Evolutionary conservation across 1,284 basidiomycete species (phyloP).

Genomic region (Trametes hirsuta): DNA sequence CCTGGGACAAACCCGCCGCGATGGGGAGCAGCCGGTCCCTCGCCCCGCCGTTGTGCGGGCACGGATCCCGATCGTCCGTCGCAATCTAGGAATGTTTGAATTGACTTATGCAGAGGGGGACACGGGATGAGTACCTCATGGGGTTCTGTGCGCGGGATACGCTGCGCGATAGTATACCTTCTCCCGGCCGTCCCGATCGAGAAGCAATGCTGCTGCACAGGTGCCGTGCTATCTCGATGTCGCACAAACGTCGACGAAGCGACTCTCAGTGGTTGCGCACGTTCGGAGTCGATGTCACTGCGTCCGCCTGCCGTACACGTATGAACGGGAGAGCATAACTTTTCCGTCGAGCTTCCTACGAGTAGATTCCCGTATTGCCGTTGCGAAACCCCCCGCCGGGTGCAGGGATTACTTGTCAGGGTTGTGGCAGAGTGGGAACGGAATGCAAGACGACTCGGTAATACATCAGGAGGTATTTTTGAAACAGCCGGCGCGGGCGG

Average conservation of each 20-base stretch:
- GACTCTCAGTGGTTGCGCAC: background rate
- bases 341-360: background rate
- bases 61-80: slow-evolving; percentile 7
- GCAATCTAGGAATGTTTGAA: slow-evolving; percentile 28
- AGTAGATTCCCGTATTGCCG: background rate
- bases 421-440: background rate
- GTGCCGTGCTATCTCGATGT: background rate
- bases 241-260: too few species aligned
- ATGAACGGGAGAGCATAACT: too few species aligned
- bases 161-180: background rate
- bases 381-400: background rate
- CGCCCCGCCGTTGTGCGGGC: background rate
- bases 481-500: background rate
- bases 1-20: slow-evolving; percentile 9
- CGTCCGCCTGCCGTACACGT: too few species aligned
- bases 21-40: background rate
- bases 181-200: slow-evolving; percentile 5
- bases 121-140: slow-evolving; percentile 8
- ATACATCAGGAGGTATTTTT: background rate
- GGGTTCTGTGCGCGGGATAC: background rate
- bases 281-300: background rate
- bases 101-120: slow-evolving; percentile 16
- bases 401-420: background rate
- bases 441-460: background rate
- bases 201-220: background rate